Evolutionary conservation across 768 basidiomycete species (phyloP).

Genomic region (Mycena vulgaris): DNA sequence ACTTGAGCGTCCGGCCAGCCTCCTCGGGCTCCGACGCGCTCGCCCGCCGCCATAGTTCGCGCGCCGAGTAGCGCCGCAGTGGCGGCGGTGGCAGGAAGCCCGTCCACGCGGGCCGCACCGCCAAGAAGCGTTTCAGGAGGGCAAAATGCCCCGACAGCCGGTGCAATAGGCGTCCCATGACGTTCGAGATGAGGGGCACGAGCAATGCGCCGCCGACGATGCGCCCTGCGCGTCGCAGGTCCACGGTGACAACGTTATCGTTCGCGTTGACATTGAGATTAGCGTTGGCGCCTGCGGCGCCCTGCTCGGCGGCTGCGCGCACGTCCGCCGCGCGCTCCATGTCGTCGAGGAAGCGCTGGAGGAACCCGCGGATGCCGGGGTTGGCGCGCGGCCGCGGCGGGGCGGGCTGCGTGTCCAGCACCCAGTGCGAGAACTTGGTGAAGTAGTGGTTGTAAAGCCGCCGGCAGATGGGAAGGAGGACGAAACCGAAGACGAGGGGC

Average conservation of each 20-base stretch:
- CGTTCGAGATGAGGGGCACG: slow-evolving; percentile 74
- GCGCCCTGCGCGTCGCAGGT: slow-evolving; percentile 76
- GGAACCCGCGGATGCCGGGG: slow-evolving; percentile 40
- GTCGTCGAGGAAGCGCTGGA: slow-evolving; percentile 40
- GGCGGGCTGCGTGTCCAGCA: slow-evolving; percentile 58
- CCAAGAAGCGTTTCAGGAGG: slow-evolving; percentile 59
- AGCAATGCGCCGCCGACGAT: slow-evolving; percentile 79
- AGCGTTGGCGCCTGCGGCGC: slow-evolving; percentile 33
- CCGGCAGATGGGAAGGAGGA: slow-evolving; percentile 66
- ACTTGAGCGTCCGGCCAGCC: slow-evolving; percentile 46
- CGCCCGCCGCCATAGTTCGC: slow-evolving; percentile 37
- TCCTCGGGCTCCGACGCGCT: slow-evolving; percentile 34
- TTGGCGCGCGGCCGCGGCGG: slow-evolving; percentile 42
- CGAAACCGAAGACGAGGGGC: slow-evolving; percentile 67
- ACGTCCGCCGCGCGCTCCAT: slow-evolving; percentile 37
- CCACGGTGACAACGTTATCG: slow-evolving; percentile 55
- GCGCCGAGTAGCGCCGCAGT: slow-evolving; percentile 34
- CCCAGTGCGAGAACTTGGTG: slow-evolving; percentile 57
- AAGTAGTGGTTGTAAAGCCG: slow-evolving; percentile 60
- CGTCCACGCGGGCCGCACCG: slow-evolving; percentile 39
- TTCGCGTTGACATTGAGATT: slow-evolving; percentile 28
- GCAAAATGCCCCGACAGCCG: slow-evolving; percentile 64
- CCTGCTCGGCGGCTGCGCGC: slow-evolving; percentile 27
- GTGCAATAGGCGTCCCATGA: slow-evolving; percentile 75
- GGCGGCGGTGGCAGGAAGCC: slow-evolving; percentile 40